These are phyloP conservation scores for Starmerella apicola DNA, from an alignment of 805 yeast genomes.

Conservation along the genomic window DNA sequence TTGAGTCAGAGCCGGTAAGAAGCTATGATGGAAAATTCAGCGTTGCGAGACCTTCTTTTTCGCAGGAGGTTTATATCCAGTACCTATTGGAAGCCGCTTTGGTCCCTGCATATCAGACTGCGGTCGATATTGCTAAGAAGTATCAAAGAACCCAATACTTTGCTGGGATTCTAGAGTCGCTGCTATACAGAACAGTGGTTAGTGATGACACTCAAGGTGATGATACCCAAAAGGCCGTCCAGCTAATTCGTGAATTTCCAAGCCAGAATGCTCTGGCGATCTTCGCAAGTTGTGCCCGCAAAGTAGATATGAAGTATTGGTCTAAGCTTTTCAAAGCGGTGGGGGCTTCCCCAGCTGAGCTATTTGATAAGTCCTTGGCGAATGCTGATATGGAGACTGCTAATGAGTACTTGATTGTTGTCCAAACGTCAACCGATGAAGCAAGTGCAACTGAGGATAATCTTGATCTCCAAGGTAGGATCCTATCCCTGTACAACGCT, in stretches of 20 bases:
- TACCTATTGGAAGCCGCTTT: conserved; percentile 25
- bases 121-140: conserved; percentile 22
- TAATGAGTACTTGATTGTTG: conserved; percentile 30
- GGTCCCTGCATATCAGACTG: conserved; percentile 12
- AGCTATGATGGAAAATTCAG: conserved; percentile 27
- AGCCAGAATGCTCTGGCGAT: conserved; percentile 27
- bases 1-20: conserved; percentile 35
- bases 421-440: conserved; percentile 25
- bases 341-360: conserved; percentile 26
- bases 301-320: conserved; percentile 49
- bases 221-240: conserved; percentile 17
- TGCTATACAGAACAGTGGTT: conserved; percentile 27
- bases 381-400: conserved; percentile 31
- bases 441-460: conserved; percentile 18
- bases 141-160: conserved; percentile 29
- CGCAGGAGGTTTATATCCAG: conserved; percentile 27
- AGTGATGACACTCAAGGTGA: conserved; percentile 5
- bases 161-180: conserved; percentile 32
- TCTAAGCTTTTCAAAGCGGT: conserved; percentile 27
- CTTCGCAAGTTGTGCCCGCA: conserved; percentile 40
- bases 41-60: conserved; percentile 24
- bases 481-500: conserved; percentile 23
- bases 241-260: conserved; percentile 27
- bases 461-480: conserved; percentile 12
- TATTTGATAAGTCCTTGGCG: conserved; percentile 28